These are phyloP conservation scores for Fusarium xyrophilum DNA, from an alignment of 2,329 filamentous ascomycete genomes.

Conservation along the genomic window DNA sequence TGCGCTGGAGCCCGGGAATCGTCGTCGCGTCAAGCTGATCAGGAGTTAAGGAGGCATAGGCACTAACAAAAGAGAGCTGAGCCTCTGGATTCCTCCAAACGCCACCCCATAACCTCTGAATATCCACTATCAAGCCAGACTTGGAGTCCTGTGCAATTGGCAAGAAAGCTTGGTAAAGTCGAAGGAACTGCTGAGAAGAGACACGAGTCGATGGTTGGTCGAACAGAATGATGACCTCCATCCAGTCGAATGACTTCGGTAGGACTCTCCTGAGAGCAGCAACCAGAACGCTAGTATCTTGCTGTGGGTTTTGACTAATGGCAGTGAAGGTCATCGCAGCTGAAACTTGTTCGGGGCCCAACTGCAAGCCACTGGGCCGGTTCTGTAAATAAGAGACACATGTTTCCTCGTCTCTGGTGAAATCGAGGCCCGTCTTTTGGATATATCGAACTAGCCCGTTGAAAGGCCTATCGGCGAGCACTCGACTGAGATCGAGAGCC, in stretches of 20 bases:
- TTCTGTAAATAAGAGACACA: conserved; percentile 63
- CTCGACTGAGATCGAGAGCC: conserved; percentile 71
- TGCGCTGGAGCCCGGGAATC: conserved; percentile 80
- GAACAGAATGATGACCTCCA: conserved; percentile 77
- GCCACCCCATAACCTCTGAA: conserved; percentile 90
- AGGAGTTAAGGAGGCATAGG: conserved; percentile 78
- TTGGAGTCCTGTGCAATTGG: conserved; percentile 67
- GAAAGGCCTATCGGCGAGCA: conserved; percentile 65
- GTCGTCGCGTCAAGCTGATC: conserved; percentile 82
- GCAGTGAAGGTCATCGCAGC: conserved; percentile 74
- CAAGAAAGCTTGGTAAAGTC: conserved; percentile 79
- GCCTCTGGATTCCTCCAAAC: conserved; percentile 86
- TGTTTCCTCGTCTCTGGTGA: conserved; percentile 77
- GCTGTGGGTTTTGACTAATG: conserved; percentile 62
- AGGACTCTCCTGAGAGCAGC: conserved; percentile 68
- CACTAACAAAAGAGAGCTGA: conserved; percentile 91
- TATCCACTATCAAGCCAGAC: conserved; percentile 64
- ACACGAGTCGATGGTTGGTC: conserved; percentile 80
- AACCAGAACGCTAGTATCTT: conserved; percentile 64
- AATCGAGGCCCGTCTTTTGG: conserved; percentile 75
- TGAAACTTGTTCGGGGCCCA: conserved; percentile 83
- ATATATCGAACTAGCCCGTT: conserved; percentile 71
- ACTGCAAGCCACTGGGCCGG: conserved; percentile 62
- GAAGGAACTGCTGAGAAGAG: conserved; percentile 79
- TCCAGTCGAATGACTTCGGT: conserved; percentile 70